Percentiles rank a stretch among this genome's conserved stretches.
Evolutionary conservation across 495 filamentous ascomycete genomes (phyloP).

Genomic region (Lasiosphaeria miniovina): DNA sequence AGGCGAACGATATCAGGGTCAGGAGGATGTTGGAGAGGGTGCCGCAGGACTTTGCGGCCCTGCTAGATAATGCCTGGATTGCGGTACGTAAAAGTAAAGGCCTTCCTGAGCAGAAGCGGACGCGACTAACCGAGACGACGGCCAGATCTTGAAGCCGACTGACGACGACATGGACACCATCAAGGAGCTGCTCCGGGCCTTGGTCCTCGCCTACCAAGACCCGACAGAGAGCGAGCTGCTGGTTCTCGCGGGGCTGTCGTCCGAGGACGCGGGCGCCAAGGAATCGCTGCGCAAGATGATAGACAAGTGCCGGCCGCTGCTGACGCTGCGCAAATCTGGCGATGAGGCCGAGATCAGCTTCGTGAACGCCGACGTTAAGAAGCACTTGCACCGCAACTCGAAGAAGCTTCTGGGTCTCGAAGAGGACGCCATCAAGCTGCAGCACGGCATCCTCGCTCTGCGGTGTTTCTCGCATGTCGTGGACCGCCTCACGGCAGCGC

Average conservation of each 20-base stretch:
- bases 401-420: constrained; percentile 32
- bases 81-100: no score
- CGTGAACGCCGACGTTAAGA: neutral
- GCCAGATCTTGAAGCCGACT: constrained; percentile 28
- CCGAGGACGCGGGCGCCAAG: no score
- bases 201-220: constrained; percentile 36
- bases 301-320: constrained; percentile 32
- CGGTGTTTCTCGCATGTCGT: constrained; percentile 35
- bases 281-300: constrained; percentile 28
- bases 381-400: constrained; percentile 5
- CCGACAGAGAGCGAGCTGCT: constrained; percentile 30
- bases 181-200: constrained; percentile 34
- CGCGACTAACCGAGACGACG: no score
- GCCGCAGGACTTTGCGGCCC: constrained; percentile 31
- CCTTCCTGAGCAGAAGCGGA: no score
- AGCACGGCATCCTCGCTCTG: constrained; percentile 37
- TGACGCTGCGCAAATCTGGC: constrained; percentile 35
- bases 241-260: constrained; percentile 29
- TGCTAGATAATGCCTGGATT: constrained; percentile 32
- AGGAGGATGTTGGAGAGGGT: constrained; percentile 29
- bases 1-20: constrained; percentile 29
- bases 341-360: constrained; percentile 11
- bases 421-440: constrained; percentile 37
- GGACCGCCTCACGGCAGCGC: constrained; percentile 4
- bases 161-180: constrained; percentile 28